Conservation (phyloP, 2,329 filamentous ascomycete genomes). For the Hymenoscyphus occultus region DNA sequence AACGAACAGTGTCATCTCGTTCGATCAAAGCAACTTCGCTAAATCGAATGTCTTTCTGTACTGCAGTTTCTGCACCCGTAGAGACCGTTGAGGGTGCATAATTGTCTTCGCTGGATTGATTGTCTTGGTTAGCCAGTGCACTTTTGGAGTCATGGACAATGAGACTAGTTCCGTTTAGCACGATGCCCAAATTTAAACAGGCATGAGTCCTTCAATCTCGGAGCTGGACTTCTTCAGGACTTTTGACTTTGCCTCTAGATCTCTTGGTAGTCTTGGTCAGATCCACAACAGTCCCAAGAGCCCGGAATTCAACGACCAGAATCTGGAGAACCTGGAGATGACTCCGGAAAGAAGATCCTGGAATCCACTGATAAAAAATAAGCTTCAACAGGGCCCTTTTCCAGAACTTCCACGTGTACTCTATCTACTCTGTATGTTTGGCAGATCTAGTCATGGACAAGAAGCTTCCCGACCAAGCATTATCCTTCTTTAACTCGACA, state of each 20-base stretch:
- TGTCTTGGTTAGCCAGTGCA: not conserved
- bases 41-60: slow-evolving; percentile 48
- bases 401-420: not conserved
- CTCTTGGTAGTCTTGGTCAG: not conserved
- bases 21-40: slow-evolving; percentile 50
- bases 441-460: not conserved
- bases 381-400: not conserved
- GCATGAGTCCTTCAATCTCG: not conserved
- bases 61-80: slow-evolving; percentile 44
- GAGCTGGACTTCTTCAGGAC: not conserved
- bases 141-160: not conserved
- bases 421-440: not conserved
- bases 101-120: slow-evolving; percentile 41
- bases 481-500: not conserved
- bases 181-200: not conserved
- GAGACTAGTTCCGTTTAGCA: not conserved
- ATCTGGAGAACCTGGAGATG: not conserved
- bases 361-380: not conserved
- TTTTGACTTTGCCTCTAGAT: not conserved
- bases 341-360: not conserved
- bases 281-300: not conserved
- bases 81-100: slow-evolving; percentile 55
- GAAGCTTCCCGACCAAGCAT: not conserved
- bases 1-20: slow-evolving; percentile 50
- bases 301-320: not conserved